Evolutionary conservation across 345 rosid species (phyloP).

Genomic region (Chamaenerion angustifolium): DNA sequence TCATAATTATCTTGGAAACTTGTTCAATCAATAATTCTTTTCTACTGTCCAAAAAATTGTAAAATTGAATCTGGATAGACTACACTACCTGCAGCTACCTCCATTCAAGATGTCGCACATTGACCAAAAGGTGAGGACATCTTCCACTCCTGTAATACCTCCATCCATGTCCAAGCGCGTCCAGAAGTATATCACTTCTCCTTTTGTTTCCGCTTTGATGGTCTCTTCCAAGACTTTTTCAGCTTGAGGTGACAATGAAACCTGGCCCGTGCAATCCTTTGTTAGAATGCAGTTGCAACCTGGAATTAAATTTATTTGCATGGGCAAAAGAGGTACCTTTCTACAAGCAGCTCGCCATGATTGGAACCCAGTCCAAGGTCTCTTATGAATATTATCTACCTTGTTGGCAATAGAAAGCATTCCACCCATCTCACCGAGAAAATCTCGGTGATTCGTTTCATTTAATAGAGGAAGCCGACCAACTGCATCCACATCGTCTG

Average conservation of each 20-base stretch:
- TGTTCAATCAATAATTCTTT: no score
- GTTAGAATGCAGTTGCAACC: not conserved
- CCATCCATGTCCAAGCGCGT: constrained; percentile 40
- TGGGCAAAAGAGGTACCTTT: constrained; percentile 46
- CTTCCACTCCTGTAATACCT: constrained; percentile 24
- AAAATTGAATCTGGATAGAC: not conserved
- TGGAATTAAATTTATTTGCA: constrained; percentile 6
- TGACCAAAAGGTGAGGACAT: constrained; percentile 55
- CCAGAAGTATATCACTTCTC: constrained; percentile 62
- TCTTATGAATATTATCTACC: constrained; percentile 80
- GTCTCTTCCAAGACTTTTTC: constrained; percentile 51
- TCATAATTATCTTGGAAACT: no score
- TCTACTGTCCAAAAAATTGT: no score
- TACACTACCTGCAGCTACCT: constrained; percentile 54
- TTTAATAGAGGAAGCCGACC: constrained; percentile 64
- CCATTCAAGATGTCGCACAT: constrained; percentile 61
- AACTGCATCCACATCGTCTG: constrained; percentile 93
- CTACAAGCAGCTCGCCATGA: constrained; percentile 97
- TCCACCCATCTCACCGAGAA: constrained; percentile 90
- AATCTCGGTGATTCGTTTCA: constrained; percentile 42
- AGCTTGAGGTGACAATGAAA: constrained; percentile 43
- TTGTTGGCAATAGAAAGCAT: constrained; percentile 81
- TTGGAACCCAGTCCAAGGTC: constrained; percentile 99
- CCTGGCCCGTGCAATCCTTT: constrained; percentile 16
- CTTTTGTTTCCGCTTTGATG: constrained; percentile 34